A percentile compares a stretch with the other conserved stretches of the same genome.
phyloP scores from a whole-genome alignment of 371 early-diverging fungal genomes.

The Mortierella sp. region DNA sequence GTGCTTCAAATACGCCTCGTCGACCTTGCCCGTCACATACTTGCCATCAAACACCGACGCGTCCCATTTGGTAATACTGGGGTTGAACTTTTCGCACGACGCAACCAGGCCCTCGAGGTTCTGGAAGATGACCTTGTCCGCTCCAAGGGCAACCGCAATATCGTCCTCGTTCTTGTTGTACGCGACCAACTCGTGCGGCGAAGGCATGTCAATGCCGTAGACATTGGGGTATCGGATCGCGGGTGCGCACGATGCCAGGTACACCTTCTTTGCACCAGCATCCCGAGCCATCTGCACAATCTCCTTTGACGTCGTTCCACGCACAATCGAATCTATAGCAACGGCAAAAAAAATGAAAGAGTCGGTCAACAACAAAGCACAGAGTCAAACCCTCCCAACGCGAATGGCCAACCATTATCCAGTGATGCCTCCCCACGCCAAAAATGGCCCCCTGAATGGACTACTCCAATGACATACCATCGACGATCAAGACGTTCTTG shows the following conservation, averaged over 20 bases:
- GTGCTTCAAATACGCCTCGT: slow-evolving; percentile 78
- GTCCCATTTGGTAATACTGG: slow-evolving; percentile 86
- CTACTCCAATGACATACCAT: slow-evolving; percentile 81
- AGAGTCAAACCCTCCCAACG: background rate
- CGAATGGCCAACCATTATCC: too few relatives aligned
- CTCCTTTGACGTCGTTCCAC: slow-evolving; percentile 97
- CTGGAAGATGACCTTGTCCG: slow-evolving; percentile 95
- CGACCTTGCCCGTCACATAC: slow-evolving; percentile 92
- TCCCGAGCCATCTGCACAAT: slow-evolving; percentile 99
- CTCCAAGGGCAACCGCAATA: slow-evolving; percentile 90
- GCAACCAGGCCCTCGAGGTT: slow-evolving; percentile 84
- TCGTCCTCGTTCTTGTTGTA: slow-evolving; percentile 81
- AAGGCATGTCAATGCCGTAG: slow-evolving; percentile 99
- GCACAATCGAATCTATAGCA: slow-evolving; percentile 93
- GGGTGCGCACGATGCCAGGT: slow-evolving; percentile 98
- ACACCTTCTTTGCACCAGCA: slow-evolving; percentile 97
- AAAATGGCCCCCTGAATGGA: too few relatives aligned
- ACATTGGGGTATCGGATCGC: slow-evolving; percentile 96
- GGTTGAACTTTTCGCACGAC: slow-evolving; percentile 88
- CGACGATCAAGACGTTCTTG: slow-evolving; percentile 96
- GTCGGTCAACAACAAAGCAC: slow-evolving; percentile 27
- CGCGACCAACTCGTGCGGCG: slow-evolving; percentile 92
- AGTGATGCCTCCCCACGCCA: too few relatives aligned
- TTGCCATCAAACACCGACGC: slow-evolving; percentile 94
- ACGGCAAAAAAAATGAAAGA: background rate